These are phyloP conservation scores for Bolboschoenus planiculmis DNA, from an alignment of 176 grass and related monocot species.

Conservation along the genomic window DNA sequence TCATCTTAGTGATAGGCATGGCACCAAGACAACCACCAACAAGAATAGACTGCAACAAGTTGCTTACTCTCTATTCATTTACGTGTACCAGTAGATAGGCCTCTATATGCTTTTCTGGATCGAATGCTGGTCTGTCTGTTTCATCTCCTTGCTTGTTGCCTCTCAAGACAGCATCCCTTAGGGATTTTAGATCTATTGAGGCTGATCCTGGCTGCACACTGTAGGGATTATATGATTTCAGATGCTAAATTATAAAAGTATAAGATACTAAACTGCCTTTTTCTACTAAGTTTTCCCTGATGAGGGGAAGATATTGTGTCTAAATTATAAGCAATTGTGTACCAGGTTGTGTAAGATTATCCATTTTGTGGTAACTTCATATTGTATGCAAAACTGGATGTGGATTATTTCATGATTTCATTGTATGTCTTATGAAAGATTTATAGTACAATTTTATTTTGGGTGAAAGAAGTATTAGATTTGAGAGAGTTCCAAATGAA, in stretches of 20 bases:
- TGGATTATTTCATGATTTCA: neutral
- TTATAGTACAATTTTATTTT: neutral
- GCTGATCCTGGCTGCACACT: conserved; percentile 37
- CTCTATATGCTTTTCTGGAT: conserved; percentile 81
- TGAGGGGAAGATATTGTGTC: neutral
- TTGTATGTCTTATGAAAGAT: neutral
- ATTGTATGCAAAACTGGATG: neutral
- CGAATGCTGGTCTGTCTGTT: conserved; percentile 30
- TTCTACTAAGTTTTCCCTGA: neutral
- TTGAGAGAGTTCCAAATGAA: neutral
- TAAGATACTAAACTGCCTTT: neutral
- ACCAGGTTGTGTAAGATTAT: neutral
- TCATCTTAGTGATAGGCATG: conserved; percentile 65
- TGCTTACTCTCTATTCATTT: conserved; percentile 83
- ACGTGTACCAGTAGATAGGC: conserved; percentile 70
- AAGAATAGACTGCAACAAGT: conserved; percentile 74
- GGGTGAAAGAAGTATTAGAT: neutral
- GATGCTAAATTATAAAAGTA: neutral
- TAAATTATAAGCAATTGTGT: neutral
- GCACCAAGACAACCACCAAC: conserved; percentile 60
- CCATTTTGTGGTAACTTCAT: neutral
- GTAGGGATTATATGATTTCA: neutral
- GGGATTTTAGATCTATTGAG: conserved; percentile 52
- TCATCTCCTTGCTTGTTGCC: conserved; percentile 29
- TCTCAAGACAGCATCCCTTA: conserved; percentile 54